Percentiles rank a stretch among this genome's conserved stretches.
phyloP scores from a whole-genome alignment of 768 basidiomycete genomes.

The Russula compacta region DNA sequence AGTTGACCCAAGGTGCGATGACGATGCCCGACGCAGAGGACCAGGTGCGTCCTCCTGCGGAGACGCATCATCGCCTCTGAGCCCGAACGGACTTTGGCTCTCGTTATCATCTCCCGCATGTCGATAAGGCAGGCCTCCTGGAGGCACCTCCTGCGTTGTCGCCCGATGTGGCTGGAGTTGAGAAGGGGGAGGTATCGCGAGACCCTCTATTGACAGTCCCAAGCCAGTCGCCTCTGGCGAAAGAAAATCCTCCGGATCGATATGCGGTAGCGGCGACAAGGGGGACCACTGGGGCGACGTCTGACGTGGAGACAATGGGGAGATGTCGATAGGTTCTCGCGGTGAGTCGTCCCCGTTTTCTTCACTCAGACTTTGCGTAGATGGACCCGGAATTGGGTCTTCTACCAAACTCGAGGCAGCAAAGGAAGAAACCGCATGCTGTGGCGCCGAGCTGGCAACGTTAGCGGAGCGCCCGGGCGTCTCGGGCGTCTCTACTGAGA shows the following conservation, averaged over 20 bases:
- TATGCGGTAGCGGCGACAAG: neutral
- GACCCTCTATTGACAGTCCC: neutral
- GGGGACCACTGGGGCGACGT: neutral
- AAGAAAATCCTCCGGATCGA: neutral
- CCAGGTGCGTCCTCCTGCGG: neutral
- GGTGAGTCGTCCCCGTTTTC: neutral
- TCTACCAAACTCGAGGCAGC: neutral
- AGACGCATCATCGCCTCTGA: neutral
- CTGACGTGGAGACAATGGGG: neutral
- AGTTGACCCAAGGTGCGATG: neutral
- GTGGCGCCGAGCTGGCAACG: neutral
- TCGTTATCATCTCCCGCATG: neutral
- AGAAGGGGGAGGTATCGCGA: neutral
- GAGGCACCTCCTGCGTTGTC: neutral
- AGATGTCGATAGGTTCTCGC: neutral
- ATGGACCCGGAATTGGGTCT: neutral
- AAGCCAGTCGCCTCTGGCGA: neutral
- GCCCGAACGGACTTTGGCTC: neutral
- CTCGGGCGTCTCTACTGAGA: neutral
- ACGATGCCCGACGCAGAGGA: neutral
- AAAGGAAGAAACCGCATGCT: neutral
- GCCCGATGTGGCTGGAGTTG: neutral
- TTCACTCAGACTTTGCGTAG: neutral
- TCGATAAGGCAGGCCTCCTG: neutral
- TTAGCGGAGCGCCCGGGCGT: neutral